These are phyloP conservation scores for Apiospora kogelbergensis DNA, from an alignment of 2,329 filamentous ascomycete species.

Conservation along the genomic window DNA sequence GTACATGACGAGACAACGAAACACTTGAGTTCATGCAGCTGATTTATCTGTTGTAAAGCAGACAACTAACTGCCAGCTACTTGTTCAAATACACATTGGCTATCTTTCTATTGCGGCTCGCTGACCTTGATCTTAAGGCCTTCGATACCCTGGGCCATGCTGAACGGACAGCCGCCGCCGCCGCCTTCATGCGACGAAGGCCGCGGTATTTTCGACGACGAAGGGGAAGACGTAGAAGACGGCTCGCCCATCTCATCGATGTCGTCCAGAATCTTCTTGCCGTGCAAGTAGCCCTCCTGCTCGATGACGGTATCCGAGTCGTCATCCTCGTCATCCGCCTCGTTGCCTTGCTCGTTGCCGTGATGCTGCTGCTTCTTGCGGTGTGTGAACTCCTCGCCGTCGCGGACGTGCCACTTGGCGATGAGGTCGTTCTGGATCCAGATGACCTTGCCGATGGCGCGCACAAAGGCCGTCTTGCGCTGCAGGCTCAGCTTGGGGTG, in stretches of 20 bases:
- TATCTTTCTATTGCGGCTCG: not conserved
- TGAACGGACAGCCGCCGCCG: slow-evolving; percentile 27
- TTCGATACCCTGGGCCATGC: slow-evolving; percentile 19
- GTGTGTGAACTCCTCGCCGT: slow-evolving; percentile 59
- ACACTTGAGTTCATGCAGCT: not conserved
- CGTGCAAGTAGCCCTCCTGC: slow-evolving; percentile 63
- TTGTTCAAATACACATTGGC: too few relatives aligned
- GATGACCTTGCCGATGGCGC: slow-evolving; percentile 76
- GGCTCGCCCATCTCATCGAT: slow-evolving; percentile 28
- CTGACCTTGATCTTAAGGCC: slow-evolving; percentile 15
- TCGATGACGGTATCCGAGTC: slow-evolving; percentile 52
- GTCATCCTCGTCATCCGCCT: slow-evolving; percentile 49
- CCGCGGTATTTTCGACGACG: slow-evolving; percentile 15
- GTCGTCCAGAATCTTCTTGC: slow-evolving; percentile 55
- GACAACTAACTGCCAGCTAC: too few relatives aligned
- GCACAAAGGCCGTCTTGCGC: slow-evolving; percentile 71
- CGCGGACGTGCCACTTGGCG: slow-evolving; percentile 76
- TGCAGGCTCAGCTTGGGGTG: slow-evolving; percentile 66
- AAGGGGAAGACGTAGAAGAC: not conserved
- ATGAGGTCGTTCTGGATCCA: slow-evolving; percentile 89
- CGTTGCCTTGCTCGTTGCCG: slow-evolving; percentile 60
- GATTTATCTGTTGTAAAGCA: too few relatives aligned
- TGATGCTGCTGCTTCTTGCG: slow-evolving; percentile 48
- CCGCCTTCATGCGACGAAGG: slow-evolving; percentile 6
- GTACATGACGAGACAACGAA: not conserved